Base-by-base conservation (phyloP, 768 basidiomycete species). In the Suillus hirtellus region DNA sequence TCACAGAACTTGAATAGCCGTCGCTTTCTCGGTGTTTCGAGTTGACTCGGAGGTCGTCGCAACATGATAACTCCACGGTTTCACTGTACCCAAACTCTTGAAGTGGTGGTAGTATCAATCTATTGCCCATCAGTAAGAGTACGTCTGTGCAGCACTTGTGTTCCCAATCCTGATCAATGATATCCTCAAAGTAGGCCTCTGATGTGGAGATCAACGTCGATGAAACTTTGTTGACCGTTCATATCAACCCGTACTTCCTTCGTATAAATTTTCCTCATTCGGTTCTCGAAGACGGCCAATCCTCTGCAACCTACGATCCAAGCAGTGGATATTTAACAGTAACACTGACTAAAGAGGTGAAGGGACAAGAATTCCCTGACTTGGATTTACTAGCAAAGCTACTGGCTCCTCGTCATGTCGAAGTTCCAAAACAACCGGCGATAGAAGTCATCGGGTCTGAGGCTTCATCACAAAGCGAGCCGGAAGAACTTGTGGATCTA, bases 191-290 rank as follows among this genome's bases (percentile, higher is more conserved):
- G 73, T 83, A 94, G 92, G 90, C 93, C 12, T 84, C 88, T 47
- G 93, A 94, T 66, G 85, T 88, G 38, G 93, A 94, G 73, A 88
- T 93, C 58, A 81, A 89, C 66, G 85, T 92, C 62, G 89, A 92
- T 70, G 85, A 85, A 60, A 84, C 84, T 34, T 75, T 89, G 55
- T 81, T 94, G 72, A 87, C 86, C 21, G 77, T 93, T 46, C 87
- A 94, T 69, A 84, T 93, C 72, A 91, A 90, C 63, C 93, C 93
- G 2, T 95, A 94, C 71, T 95, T 90, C 69, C 81, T 95, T 60
- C 88, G 92, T 1, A 81, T 95, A 65, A 86, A 87, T 69, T 93
- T 95, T 72, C 80, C 89, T 35, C 83, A 89, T 67, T 73, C 84
- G 0, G 72, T 89, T 31, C 67, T 89, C 46, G 84, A 90, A 62